Percentiles rank a stretch among this genome's conserved stretches.
Evolutionary conservation across 352 stramenopile genomes (phyloP).

Genomic region (Thalassiosira exigua): DNA sequence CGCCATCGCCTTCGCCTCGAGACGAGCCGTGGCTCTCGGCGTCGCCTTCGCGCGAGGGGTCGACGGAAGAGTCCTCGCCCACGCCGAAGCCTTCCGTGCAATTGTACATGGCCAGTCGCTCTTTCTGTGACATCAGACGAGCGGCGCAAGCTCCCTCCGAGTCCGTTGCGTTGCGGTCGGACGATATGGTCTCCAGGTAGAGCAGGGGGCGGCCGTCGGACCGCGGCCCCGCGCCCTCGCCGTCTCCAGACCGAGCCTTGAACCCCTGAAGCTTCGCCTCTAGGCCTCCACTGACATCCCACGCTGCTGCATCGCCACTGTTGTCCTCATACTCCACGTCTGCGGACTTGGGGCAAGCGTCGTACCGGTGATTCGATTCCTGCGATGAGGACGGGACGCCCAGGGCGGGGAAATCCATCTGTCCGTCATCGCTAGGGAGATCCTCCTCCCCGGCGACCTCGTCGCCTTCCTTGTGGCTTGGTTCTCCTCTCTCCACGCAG

Average conservation of each 20-base stretch:
- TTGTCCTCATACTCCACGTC: too few relatives aligned
- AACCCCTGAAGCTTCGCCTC: conserved; percentile 30
- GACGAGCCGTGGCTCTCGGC: conserved; percentile 3
- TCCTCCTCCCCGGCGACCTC: too few relatives aligned
- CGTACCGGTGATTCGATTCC: too few relatives aligned
- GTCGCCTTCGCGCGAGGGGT: conserved; percentile 36
- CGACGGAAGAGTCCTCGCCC: conserved; percentile 57
- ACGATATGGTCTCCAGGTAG: conserved; percentile 22
- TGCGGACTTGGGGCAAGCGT: too few relatives aligned
- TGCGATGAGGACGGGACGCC: too few relatives aligned
- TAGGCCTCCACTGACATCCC: conserved; percentile 27
- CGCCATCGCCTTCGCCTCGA: conserved; percentile 8
- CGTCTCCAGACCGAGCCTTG: conserved; percentile 25
- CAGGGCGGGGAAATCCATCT: too few relatives aligned
- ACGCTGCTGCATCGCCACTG: too few relatives aligned
- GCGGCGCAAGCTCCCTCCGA: neutral
- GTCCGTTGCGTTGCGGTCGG: neutral
- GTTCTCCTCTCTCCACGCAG: too few relatives aligned
- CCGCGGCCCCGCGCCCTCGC: conserved; percentile 1
- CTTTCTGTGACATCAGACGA: conserved; percentile 44
- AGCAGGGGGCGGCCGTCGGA: conserved; percentile 33
- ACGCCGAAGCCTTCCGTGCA: conserved; percentile 38
- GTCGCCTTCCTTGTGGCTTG: too few relatives aligned
- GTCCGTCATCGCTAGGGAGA: too few relatives aligned
- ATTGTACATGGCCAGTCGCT: conserved; percentile 55